Percentiles rank a stretch among this genome's conserved stretches.
These are phyloP conservation scores for Amanita exitialis DNA, from an alignment of 768 basidiomycete species.

Conservation along the genomic window DNA sequence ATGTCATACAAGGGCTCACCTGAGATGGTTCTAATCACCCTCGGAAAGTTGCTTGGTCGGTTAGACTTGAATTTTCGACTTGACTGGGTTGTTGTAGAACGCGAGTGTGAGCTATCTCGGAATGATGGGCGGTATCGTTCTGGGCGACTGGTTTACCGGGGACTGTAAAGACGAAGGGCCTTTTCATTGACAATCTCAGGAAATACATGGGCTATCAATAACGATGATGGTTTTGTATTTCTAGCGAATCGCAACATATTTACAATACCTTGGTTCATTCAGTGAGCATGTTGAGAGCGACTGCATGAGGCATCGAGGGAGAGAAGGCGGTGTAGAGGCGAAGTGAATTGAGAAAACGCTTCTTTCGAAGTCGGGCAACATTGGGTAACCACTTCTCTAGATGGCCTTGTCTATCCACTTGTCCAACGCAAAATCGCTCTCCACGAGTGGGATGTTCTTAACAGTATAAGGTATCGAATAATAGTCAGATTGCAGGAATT, in stretches of 20 bases:
- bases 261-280: too few relatives aligned
- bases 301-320: too few relatives aligned
- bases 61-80: background rate
- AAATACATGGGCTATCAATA: too few relatives aligned
- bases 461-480: background rate
- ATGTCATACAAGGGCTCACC: constrained; percentile 36
- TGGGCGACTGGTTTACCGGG: constrained; percentile 32
- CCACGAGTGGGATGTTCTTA: background rate
- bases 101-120: constrained; percentile 31
- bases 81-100: too few relatives aligned
- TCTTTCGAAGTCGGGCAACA: background rate
- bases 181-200: constrained; percentile 11
- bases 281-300: too few relatives aligned
- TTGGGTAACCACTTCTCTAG: background rate
- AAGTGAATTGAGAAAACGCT: too few relatives aligned
- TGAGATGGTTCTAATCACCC: constrained; percentile 40
- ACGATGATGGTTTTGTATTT: background rate
- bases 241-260: constrained; percentile 19
- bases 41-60: background rate
- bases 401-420: background rate
- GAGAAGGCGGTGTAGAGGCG: too few relatives aligned
- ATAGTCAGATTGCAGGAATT: background rate
- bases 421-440: background rate
- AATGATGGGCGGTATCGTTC: constrained; percentile 30
- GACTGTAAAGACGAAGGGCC: constrained; percentile 16